phyloP scores from a whole-genome alignment of 2,329 filamentous ascomycete species.

The Decorospora gaudefroyi region DNA sequence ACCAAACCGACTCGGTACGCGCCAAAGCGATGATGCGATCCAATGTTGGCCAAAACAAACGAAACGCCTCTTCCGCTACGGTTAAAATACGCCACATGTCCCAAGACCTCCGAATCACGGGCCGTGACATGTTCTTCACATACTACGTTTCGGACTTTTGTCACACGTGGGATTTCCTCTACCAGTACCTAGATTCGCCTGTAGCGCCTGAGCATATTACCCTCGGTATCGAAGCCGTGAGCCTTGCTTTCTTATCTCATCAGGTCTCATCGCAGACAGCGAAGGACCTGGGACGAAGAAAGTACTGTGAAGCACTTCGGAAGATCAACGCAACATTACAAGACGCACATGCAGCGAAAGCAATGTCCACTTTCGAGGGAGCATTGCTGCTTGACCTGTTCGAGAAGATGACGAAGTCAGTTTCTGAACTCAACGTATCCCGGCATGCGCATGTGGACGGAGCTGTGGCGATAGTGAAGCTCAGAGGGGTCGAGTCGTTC shows the following conservation, averaged over 20 bases:
- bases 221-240: slow-evolving; percentile 37
- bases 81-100: slow-evolving; percentile 19
- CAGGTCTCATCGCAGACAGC: slow-evolving; percentile 25
- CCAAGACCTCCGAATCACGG: slow-evolving; percentile 24
- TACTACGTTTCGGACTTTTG: slow-evolving; percentile 35
- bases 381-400: slow-evolving; percentile 35
- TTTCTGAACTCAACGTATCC: slow-evolving; percentile 6
- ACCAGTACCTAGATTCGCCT: slow-evolving; percentile 18
- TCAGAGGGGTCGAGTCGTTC: slow-evolving; percentile 27
- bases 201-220: slow-evolving; percentile 27
- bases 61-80: not conserved
- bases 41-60: slow-evolving; percentile 1
- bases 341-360: slow-evolving; percentile 15
- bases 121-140: slow-evolving; percentile 31
- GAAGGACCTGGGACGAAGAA: slow-evolving; percentile 20
- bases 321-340: slow-evolving; percentile 27
- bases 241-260: slow-evolving; percentile 34
- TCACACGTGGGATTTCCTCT: slow-evolving; percentile 31
- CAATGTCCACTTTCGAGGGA: slow-evolving; percentile 25
- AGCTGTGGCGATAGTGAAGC: slow-evolving; percentile 30
- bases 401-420: slow-evolving; percentile 32
- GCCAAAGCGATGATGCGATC: not conserved
- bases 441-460: slow-evolving; percentile 33
- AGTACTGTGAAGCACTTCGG: slow-evolving; percentile 34
- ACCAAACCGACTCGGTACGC: slow-evolving; percentile 31